Percentiles rank a stretch among this genome's conserved stretches.
Conservation (phyloP, 768 basidiomycete species). For the Russula abietina region DNA sequence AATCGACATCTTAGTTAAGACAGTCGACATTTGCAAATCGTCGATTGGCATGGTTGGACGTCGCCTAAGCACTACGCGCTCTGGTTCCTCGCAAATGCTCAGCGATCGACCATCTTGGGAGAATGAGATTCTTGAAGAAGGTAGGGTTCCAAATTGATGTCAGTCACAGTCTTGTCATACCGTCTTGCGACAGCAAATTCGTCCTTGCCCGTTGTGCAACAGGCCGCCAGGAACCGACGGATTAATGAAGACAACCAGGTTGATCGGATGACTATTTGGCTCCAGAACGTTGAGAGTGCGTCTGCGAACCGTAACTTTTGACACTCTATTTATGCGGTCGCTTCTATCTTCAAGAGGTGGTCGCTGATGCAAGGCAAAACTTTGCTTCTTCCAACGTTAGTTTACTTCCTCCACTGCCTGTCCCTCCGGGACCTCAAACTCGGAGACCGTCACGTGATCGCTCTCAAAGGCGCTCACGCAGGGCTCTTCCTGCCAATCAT, state of each 20-base stretch:
- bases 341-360: conserved; percentile 50
- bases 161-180: neutral
- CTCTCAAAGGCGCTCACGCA: conserved; percentile 54
- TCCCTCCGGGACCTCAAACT: conserved; percentile 34
- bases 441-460: conserved; percentile 42
- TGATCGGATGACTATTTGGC: conserved; percentile 78
- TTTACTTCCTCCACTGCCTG: conserved; percentile 57
- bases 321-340: neutral
- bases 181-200: conserved; percentile 37
- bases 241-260: conserved; percentile 47
- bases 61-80: neutral
- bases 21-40: conserved; percentile 60
- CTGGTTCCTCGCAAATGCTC: conserved; percentile 25
- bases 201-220: conserved; percentile 47
- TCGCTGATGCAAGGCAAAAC: conserved; percentile 71
- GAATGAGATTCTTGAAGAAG: conserved; percentile 39
- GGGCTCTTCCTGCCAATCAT: conserved; percentile 58
- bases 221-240: conserved; percentile 48
- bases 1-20: conserved; percentile 47
- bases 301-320: conserved; percentile 19
- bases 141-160: conserved; percentile 28
- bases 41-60: conserved; percentile 33
- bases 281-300: conserved; percentile 78
- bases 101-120: conserved; percentile 43
- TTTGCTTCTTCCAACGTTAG: conserved; percentile 49